Conservation (phyloP, 768 basidiomycete species). For the Leucogyrophana mollusca region DNA sequence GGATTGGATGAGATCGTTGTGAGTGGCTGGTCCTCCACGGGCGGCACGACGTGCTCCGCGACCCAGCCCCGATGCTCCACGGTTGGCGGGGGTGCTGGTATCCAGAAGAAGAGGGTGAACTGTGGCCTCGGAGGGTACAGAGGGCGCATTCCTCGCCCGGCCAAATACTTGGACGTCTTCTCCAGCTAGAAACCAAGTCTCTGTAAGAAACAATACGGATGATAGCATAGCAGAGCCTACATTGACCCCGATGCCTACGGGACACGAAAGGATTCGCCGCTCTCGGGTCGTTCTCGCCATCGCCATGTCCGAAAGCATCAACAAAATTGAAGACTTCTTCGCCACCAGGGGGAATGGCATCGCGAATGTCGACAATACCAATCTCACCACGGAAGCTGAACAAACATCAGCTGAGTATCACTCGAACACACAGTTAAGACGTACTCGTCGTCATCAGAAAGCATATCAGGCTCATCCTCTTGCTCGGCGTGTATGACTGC, state of each 20-base stretch:
- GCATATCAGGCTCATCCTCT: conserved; percentile 58
- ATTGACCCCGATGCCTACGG: conserved; percentile 51
- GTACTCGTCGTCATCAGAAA: conserved; percentile 68
- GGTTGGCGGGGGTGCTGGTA: conserved; percentile 43
- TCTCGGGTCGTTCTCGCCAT: conserved; percentile 43
- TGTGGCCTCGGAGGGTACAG: conserved; percentile 63
- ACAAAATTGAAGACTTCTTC: conserved; percentile 58
- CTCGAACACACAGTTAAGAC: conserved; percentile 16
- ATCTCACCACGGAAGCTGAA: conserved; percentile 41
- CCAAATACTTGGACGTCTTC: conserved; percentile 67
- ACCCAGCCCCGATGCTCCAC: conserved; percentile 41
- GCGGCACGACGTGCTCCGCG: conserved; percentile 56
- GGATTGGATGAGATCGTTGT: conserved; percentile 65
- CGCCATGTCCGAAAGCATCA: conserved; percentile 48
- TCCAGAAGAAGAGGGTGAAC: conserved; percentile 84
- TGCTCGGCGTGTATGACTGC: conserved; percentile 63
- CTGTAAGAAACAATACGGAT: background rate
- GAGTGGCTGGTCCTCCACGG: conserved; percentile 49
- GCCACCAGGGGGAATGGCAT: conserved; percentile 29
- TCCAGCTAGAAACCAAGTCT: conserved; percentile 31
- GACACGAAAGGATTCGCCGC: conserved; percentile 41
- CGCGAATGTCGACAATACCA: conserved; percentile 35
- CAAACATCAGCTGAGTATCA: conserved; percentile 14
- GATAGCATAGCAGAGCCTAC: conserved; percentile 27
- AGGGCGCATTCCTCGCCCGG: conserved; percentile 48